phyloP scores from a whole-genome alignment of 129 eudicot species.

The Tagetes erecta region DNA sequence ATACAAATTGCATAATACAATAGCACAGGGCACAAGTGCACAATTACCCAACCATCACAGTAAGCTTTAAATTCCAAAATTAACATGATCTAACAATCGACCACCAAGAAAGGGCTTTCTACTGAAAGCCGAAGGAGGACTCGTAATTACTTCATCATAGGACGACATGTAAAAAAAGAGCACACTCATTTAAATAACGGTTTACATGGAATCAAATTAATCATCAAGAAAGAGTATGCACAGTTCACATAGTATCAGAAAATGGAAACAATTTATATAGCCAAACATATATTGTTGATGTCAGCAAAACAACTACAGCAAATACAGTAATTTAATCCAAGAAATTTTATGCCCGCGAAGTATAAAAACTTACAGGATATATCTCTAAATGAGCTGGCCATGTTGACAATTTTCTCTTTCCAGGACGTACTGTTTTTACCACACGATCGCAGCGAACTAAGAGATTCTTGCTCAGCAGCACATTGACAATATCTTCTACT shows the following conservation, averaged over 20 bases:
- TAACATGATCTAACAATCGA: neutral
- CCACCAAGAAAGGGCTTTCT: neutral
- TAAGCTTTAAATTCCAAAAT: neutral
- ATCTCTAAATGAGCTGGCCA: constrained; percentile 99
- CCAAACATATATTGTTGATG: neutral
- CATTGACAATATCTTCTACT: constrained; percentile 79
- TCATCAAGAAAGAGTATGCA: neutral
- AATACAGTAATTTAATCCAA: neutral
- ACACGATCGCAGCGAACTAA: constrained; percentile 97
- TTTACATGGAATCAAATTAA: neutral
- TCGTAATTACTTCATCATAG: neutral
- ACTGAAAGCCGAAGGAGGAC: neutral
- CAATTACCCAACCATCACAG: neutral
- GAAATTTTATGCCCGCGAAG: neutral
- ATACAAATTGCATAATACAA: neutral
- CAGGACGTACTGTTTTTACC: constrained; percentile 96
- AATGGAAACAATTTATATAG: neutral
- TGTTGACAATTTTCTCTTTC: constrained; percentile 89
- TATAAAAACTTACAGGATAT: constrained; percentile 60
- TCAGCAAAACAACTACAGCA: constrained; percentile 1
- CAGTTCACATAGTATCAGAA: neutral
- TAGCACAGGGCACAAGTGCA: neutral
- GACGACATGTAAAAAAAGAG: neutral
- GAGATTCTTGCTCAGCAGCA: constrained; percentile 75
- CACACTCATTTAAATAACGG: neutral